phyloP scores from a whole-genome alignment of 371 early-diverging fungal species.

The Sporodiniella umbellata region DNA sequence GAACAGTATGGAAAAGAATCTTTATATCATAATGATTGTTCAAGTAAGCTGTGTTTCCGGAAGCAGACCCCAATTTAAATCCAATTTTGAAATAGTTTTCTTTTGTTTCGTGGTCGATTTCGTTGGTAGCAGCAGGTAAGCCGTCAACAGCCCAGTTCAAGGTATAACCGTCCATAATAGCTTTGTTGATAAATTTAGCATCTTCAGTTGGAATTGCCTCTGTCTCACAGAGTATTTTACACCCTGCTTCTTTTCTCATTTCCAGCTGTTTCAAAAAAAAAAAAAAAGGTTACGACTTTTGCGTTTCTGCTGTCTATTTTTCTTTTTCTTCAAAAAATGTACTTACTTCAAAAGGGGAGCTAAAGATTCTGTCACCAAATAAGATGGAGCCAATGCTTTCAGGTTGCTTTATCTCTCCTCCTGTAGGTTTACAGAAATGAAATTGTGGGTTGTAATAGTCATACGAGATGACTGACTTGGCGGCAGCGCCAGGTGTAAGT shows the following conservation, averaged over 20 bases:
- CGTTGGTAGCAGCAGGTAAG: constrained; percentile 78
- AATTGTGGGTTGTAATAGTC: constrained; percentile 83
- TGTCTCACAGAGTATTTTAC: constrained; percentile 65
- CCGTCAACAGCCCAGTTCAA: constrained; percentile 88
- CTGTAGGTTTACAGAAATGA: constrained; percentile 80
- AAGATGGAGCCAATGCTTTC: constrained; percentile 90
- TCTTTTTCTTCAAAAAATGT: too few relatives aligned
- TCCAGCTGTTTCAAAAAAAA: constrained; percentile 9
- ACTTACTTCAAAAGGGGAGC: constrained; percentile 77
- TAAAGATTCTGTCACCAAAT: constrained; percentile 93
- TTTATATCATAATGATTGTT: constrained; percentile 90
- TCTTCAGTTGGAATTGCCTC: constrained; percentile 62
- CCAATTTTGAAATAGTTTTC: constrained; percentile 73
- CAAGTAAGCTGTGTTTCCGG: not conserved
- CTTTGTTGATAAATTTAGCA: constrained; percentile 80
- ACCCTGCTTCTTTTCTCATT: constrained; percentile 39
- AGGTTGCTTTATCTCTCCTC: constrained; percentile 58
- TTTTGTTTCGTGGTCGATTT: constrained; percentile 52
- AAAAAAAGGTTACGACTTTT: too few relatives aligned
- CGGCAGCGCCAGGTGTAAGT: constrained; percentile 68
- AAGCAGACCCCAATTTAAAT: constrained; percentile 59
- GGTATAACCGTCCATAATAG: constrained; percentile 77
- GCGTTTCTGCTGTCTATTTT: too few relatives aligned
- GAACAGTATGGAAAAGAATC: constrained; percentile 75
- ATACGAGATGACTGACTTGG: constrained; percentile 78